Evolutionary conservation across 371 early-diverging fungal species (phyloP), one percentile per base, ranked within the genome.

Genomic region (Mortierella sp.): DNA sequence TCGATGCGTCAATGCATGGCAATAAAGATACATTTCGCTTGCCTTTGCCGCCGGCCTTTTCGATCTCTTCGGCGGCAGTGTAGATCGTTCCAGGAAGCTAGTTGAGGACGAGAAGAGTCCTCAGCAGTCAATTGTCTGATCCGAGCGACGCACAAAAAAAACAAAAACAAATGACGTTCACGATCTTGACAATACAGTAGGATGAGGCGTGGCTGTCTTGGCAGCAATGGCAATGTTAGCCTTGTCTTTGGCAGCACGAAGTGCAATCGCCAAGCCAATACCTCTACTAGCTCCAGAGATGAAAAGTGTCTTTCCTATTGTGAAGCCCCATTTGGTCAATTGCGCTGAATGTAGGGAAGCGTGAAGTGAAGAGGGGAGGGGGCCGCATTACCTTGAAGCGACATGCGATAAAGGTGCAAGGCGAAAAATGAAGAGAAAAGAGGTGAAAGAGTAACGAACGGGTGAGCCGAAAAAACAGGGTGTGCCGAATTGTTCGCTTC

Each of bases 41-140:
- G 74, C 81, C 81, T 61, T 83, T 80, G 46, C 93, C 93, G 38
- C 94, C 94, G 8, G 89, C 90, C 51, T 80, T 76, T 54, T 87
- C 87, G 46, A 94, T 86, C 59, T 89, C 91, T 47, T 84, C 79
- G 28, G 94, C 94, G 6, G 93, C 90, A 5, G 89, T 86, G 79
- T 83, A 90, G 62, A 94, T 91, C 3, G 94, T 93, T 57, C 94
- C 93, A 2, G 90, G 90, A 19, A 94, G 86, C 90, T 86, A 58
- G 21, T 41, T 41, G 9, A n/a, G 5, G 1, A 18, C 26, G 30
- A 26, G 16, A 21, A 0, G 34, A 26, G 4, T n/a, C n/a, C n/a
- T 10, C 34, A 34, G 10, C 10, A 4, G 7, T 34, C 7, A 34
- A 34, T 34, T 7, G 10, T 34, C 10, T 7, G 34, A 34, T 34